A percentile compares a stretch with the other conserved stretches of the same genome.
Evolutionary conservation across 2,329 filamentous ascomycete species (phyloP).

Genomic region (Corynespora cassiicola): DNA sequence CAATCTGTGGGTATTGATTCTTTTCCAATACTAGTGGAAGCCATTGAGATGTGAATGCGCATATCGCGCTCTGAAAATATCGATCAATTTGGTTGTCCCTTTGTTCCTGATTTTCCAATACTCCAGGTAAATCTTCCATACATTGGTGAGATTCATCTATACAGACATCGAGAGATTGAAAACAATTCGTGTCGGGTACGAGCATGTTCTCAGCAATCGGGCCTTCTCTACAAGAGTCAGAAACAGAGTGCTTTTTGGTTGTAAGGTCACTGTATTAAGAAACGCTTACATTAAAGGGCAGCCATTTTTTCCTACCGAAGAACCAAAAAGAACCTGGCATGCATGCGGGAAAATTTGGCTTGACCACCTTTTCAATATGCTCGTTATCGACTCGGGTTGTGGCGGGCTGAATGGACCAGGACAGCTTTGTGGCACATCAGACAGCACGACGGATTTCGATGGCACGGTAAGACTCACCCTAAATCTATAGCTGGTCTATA

Average conservation of each 20-base stretch:
- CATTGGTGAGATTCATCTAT: conserved; percentile 2
- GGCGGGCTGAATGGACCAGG: conserved; percentile 2
- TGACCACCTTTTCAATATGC: conserved; percentile 2
- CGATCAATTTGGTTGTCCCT: conserved; percentile 4
- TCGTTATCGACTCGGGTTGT: conserved; percentile 1
- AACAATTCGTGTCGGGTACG: conserved; percentile 1
- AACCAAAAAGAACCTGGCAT: conserved; percentile 13
- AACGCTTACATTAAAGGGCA: conserved; percentile 18
- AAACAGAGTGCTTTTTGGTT: no score
- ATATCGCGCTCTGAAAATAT: conserved; percentile 7
- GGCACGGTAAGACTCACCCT: no score
- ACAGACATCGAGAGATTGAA: conserved; percentile 5
- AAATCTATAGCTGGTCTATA: no score
- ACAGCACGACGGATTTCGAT: no score
- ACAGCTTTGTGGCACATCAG: no score
- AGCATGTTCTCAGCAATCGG: conserved; percentile 3
- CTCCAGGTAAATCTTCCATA: background rate
- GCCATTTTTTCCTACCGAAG: conserved; percentile 11
- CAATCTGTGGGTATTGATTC: background rate
- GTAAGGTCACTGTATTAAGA: background rate
- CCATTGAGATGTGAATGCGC: conserved; percentile 6
- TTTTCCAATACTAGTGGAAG: conserved; percentile 9
- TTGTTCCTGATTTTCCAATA: background rate
- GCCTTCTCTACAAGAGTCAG: conserved; percentile 6
- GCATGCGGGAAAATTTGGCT: conserved; percentile 8